A percentile compares a stretch with the other conserved stretches of the same genome.
phyloP scores from a whole-genome alignment of 148 eudicot genomes.

The Rheum nobile region DNA sequence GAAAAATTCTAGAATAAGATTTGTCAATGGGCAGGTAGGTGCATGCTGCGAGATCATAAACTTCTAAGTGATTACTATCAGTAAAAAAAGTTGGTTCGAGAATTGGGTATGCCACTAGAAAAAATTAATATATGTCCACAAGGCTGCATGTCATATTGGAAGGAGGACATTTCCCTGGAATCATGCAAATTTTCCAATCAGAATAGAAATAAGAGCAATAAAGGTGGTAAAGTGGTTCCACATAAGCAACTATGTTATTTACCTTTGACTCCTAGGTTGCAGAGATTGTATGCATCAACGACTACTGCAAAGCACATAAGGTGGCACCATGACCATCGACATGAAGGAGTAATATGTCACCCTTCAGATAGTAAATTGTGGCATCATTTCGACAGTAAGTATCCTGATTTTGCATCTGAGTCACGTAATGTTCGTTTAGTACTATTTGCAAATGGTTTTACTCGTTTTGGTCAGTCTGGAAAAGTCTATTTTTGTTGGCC shows the following conservation, averaged over 20 bases:
- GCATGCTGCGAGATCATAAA: background rate
- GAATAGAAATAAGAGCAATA: background rate
- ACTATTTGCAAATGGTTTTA: too few relatives aligned
- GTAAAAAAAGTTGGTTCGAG: background rate
- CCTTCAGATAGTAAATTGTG: background rate
- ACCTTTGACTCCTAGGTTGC: too few relatives aligned
- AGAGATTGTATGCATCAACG: too few relatives aligned
- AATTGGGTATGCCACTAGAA: too few relatives aligned
- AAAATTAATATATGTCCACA: background rate
- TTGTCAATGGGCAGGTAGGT: too few relatives aligned
- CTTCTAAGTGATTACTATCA: background rate
- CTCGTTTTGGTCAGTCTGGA: too few relatives aligned
- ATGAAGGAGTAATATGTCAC: background rate
- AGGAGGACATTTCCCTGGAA: background rate
- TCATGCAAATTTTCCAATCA: too few relatives aligned
- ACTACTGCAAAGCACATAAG: background rate
- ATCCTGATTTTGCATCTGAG: background rate
- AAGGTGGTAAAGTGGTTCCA: background rate
- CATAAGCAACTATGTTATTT: background rate
- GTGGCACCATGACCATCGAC: background rate
- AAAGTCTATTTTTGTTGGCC: too few relatives aligned
- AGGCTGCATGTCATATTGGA: background rate
- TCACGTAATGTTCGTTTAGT: too few relatives aligned
- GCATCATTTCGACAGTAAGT: background rate
- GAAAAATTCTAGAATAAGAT: too few relatives aligned